phyloP scores from a whole-genome alignment of 495 filamentous ascomycete species.

The Talaromyces proteolyticus region DNA sequence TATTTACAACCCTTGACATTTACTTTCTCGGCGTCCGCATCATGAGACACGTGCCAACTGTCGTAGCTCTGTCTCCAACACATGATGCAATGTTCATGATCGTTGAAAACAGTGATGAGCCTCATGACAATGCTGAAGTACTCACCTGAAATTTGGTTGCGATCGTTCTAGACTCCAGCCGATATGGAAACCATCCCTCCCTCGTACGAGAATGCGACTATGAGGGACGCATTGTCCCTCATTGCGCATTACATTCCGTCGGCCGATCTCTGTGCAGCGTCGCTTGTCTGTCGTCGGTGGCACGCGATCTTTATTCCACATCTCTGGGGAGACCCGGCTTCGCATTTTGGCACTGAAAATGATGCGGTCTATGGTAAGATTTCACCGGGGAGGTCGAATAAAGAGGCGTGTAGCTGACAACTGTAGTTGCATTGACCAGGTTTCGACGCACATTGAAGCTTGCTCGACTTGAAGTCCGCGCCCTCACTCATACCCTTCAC shows the following conservation, averaged over 20 bases:
- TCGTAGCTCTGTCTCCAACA: too few species aligned
- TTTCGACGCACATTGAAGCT: constrained; percentile 55
- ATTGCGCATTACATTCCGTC: constrained; percentile 57
- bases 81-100: too few species aligned
- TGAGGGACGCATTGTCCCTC: constrained; percentile 54
- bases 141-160: neutral
- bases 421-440: constrained; percentile 52
- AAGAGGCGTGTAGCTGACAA: neutral
- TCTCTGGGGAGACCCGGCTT: constrained; percentile 62
- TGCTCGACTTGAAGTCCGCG: constrained; percentile 46
- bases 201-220: constrained; percentile 52
- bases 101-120: too few species aligned
- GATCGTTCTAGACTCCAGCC: neutral
- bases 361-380: constrained; percentile 55
- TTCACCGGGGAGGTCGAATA: constrained; percentile 2
- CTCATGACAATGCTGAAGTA: too few species aligned
- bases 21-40: too few species aligned
- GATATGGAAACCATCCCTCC: constrained; percentile 52
- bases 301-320: constrained; percentile 54
- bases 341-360: constrained; percentile 57
- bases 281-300: constrained; percentile 53
- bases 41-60: too few species aligned
- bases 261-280: constrained; percentile 51
- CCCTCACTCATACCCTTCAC: constrained; percentile 59
- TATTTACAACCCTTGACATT: too few species aligned